Evolutionary conservation across 2,329 filamentous ascomycete species (phyloP).

Genomic region (Chrysoporthe cubensis): DNA sequence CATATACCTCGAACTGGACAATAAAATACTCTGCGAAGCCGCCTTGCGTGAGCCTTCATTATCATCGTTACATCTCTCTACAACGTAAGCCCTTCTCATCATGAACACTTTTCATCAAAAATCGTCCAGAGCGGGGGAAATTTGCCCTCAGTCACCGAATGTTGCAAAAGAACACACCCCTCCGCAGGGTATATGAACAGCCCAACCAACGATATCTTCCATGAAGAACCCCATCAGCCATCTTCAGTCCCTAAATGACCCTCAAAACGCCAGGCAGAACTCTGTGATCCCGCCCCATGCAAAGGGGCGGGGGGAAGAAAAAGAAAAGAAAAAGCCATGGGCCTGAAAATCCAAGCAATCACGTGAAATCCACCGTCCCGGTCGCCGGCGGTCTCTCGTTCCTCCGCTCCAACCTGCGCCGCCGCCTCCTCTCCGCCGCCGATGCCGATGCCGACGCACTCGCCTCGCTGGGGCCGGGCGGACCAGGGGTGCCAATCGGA

Average conservation of each 20-base stretch:
- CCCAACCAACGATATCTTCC: constrained; percentile 2
- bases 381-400: constrained; percentile 43
- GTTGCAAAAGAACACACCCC: background rate
- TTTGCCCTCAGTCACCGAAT: background rate
- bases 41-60: background rate
- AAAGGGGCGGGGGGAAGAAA: background rate
- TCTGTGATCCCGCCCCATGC: constrained; percentile 14
- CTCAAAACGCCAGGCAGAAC: constrained; percentile 23
- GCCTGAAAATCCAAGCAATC: background rate
- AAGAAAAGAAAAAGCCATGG: background rate
- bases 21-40: background rate
- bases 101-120: background rate
- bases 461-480: constrained; percentile 46
- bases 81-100: background rate
- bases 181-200: background rate
- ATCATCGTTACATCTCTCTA: background rate
- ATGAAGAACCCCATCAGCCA: background rate
- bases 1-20: background rate
- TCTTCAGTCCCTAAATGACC: constrained; percentile 5
- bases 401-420: constrained; percentile 60
- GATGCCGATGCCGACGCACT: constrained; percentile 43
- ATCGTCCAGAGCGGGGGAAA: background rate
- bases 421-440: constrained; percentile 56
- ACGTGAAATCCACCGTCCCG: constrained; percentile 33
- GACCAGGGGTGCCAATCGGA: constrained; percentile 35